phyloP scores from a whole-genome alignment of 768 basidiomycete genomes.

The Suillus discolor region DNA sequence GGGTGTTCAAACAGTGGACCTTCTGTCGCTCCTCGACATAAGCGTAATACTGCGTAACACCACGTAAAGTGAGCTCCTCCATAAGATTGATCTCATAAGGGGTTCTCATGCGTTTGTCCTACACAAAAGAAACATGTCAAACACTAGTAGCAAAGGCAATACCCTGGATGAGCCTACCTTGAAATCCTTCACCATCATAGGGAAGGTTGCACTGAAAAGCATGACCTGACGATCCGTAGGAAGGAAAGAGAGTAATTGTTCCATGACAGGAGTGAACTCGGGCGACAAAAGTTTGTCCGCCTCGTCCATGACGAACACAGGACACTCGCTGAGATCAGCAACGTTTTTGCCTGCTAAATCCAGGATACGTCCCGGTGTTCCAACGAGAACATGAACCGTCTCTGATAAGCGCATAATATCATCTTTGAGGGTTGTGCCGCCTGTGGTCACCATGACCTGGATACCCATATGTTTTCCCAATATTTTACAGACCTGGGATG shows the following conservation, averaged over 20 bases:
- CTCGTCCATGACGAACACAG: conserved; percentile 99
- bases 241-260: conserved; percentile 87
- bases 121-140: conserved; percentile 18
- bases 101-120: conserved; percentile 96
- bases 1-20: conserved; percentile 98
- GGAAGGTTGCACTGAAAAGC: conserved; percentile 99
- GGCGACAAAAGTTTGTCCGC: conserved; percentile 97
- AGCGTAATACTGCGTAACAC: conserved; percentile 99
- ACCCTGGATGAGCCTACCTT: conserved; percentile 56
- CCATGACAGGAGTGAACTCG: conserved; percentile 98
- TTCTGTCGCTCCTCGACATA: conserved; percentile 99
- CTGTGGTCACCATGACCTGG: conserved; percentile 99
- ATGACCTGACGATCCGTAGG: conserved; percentile 91
- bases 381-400: conserved; percentile 93
- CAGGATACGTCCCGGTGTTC: conserved; percentile 94
- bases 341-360: conserved; percentile 93
- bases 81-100: conserved; percentile 99
- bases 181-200: conserved; percentile 98
- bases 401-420: conserved; percentile 93
- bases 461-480: conserved; percentile 94
- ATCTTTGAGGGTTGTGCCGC: conserved; percentile 96
- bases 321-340: conserved; percentile 92
- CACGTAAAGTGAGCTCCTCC: conserved; percentile 98
- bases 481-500: conserved; percentile 97
- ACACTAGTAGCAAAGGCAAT: conserved; percentile 11